These are phyloP conservation scores for Acanthamoeba divionensis DNA, from an alignment of 208 protist species.

Conservation along the genomic window DNA sequence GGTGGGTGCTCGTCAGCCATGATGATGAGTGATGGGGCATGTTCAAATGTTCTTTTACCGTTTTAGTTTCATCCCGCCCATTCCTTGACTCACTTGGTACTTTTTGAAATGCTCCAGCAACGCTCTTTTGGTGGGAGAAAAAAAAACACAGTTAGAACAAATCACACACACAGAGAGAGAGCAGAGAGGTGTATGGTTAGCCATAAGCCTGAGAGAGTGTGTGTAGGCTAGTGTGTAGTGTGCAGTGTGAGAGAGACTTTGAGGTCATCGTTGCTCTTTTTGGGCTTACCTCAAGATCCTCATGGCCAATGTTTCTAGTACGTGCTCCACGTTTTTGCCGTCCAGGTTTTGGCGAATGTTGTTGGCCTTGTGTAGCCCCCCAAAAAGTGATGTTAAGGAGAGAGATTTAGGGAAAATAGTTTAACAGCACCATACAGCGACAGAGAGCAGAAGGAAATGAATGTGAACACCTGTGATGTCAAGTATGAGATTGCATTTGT, in stretches of 20 bases:
- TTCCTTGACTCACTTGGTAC: not conserved
- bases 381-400: too few relatives aligned
- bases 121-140: not conserved
- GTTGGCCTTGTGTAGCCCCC: not conserved
- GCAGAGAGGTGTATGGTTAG: too few relatives aligned
- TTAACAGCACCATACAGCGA: too few relatives aligned
- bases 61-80: slow-evolving; percentile 31
- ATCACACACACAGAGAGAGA: too few relatives aligned
- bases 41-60: not conserved
- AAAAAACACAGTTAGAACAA: not conserved
- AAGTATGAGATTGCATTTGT: not conserved
- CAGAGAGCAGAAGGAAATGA: too few relatives aligned
- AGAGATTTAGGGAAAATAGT: too few relatives aligned
- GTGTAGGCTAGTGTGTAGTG: too few relatives aligned
- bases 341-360: not conserved
- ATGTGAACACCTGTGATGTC: too few relatives aligned
- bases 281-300: not conserved
- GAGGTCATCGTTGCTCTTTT: not conserved
- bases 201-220: too few relatives aligned
- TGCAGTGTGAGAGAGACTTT: not conserved
- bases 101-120: slow-evolving; percentile 4
- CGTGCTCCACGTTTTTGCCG: not conserved
- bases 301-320: not conserved
- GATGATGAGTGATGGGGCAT: not conserved
- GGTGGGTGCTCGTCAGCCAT: not conserved